Conservation (phyloP, 1,284 basidiomycete genomes). For the Heimioporus retisporus region DNA sequence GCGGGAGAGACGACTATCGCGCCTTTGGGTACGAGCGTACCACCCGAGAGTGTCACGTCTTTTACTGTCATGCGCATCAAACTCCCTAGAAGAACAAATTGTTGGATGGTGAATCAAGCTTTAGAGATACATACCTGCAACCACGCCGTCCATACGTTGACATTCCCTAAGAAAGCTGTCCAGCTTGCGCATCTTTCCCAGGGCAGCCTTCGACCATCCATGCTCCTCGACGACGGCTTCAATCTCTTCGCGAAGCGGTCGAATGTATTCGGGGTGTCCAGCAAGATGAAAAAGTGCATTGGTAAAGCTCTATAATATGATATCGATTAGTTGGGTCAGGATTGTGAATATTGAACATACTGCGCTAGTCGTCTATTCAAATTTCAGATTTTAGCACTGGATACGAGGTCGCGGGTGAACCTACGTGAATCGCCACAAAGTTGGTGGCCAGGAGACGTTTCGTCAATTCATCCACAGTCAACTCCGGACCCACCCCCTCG, state of each 20-base stretch:
- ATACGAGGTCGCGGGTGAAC: not conserved
- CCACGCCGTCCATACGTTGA: slow-evolving; percentile 45
- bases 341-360: slow-evolving; percentile 10
- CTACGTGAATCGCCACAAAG: slow-evolving; percentile 51
- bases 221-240: slow-evolving; percentile 45
- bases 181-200: slow-evolving; percentile 53
- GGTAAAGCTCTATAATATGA: slow-evolving; percentile 36
- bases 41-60: slow-evolving; percentile 53
- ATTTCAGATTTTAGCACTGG: not conserved
- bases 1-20: slow-evolving; percentile 34
- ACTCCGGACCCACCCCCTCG: slow-evolving; percentile 44
- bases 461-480: slow-evolving; percentile 40
- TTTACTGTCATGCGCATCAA: slow-evolving; percentile 46
- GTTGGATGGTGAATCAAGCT: too few relatives aligned
- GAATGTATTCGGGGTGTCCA: slow-evolving; percentile 47
- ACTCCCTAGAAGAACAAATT: slow-evolving; percentile 31
- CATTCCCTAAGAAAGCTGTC: slow-evolving; percentile 61
- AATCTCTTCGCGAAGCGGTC: slow-evolving; percentile 55
- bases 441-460: slow-evolving; percentile 46
- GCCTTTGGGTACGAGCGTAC: slow-evolving; percentile 51
- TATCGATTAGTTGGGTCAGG: not conserved
- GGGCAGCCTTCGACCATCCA: slow-evolving; percentile 55
- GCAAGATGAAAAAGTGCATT: slow-evolving; percentile 50
- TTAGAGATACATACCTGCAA: slow-evolving; percentile 32
- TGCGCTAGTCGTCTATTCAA: slow-evolving; percentile 18